Evolutionary conservation across 768 basidiomycete genomes (phyloP), one percentile per base, ranked within the genome.

Genomic region (Termitomyces sp.): DNA sequence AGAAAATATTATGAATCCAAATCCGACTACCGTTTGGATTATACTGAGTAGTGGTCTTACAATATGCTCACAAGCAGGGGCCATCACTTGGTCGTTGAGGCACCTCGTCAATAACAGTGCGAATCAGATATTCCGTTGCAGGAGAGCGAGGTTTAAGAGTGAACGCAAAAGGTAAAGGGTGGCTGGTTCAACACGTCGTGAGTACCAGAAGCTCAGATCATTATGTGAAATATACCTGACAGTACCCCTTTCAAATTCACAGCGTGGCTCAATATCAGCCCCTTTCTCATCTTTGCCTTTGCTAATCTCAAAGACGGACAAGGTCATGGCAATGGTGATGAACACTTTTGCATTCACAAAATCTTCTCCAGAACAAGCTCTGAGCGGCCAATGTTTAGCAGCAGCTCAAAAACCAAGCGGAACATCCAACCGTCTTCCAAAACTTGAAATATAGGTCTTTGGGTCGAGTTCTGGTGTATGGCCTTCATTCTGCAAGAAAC

Each of bases 371-470:
- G 71, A 69, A 57, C 69, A 70, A 9, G 65, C 59, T 6, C 68
- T 53, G 23, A 10, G 43, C 10, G 10, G 17, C 8, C 10, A 16
- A 14, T 29, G 11, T 29, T 25, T 35, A 31, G 27, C 3, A 29
- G 27, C 27, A n/a, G 8, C 29, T 46, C 17, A 31, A 5, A 46
- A 31, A 45, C 25, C 12, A 16, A 50, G 21, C 43, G 19, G 54
- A n/a, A 41, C 2, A 1, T 17, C 31, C n/a, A 21, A 66, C 68
- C 80, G 71, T 63, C 80, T 64, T 7, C 80, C 80, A 46, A 78
- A 81, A 1, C 80, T 80, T 46, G 77, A 81, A 46, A 74, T 73
- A 40, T 74, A 70, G 0, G 60, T 67, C 19, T 70, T 71, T 2
- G 76, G 72, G 49, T 78, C 77, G 2, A 51, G 53, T 54, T 76